phyloP scores from a whole-genome alignment of 1,139 yeast genomes.

The Diutina pseudorugosa region DNA sequence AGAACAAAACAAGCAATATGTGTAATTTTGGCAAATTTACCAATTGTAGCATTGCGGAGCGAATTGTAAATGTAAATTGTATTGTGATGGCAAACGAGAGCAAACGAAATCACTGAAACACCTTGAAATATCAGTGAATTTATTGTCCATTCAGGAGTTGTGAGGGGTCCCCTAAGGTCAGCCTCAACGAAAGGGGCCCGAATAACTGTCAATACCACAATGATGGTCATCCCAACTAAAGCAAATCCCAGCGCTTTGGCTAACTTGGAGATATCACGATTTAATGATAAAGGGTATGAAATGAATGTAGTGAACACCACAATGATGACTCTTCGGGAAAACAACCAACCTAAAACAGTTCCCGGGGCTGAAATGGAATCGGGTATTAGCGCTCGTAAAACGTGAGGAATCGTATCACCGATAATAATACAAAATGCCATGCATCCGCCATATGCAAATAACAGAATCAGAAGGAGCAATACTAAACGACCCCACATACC shows the following conservation, averaged over 20 bases:
- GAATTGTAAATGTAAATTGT: conserved; percentile 84
- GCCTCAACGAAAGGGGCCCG: conserved; percentile 56
- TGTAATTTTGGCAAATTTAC: conserved; percentile 62
- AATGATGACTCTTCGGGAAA: conserved; percentile 58
- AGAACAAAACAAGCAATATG: conserved; percentile 79
- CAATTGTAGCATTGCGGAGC: conserved; percentile 60
- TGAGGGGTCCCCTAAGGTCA: conserved; percentile 34
- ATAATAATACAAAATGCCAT: conserved; percentile 91
- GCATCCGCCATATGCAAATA: conserved; percentile 90
- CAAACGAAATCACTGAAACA: conserved; percentile 82
- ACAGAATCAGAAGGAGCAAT: conserved; percentile 65
- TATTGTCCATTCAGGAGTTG: conserved; percentile 38
- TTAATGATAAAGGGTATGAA: conserved; percentile 74
- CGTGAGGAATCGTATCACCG: conserved; percentile 93
- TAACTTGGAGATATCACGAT: conserved; percentile 69
- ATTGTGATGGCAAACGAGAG: conserved; percentile 91
- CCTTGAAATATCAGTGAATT: conserved; percentile 70
- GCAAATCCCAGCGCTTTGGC: conserved; percentile 89
- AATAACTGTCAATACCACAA: conserved; percentile 59
- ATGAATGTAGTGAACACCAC: conserved; percentile 56
- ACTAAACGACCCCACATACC: conserved; percentile 61
- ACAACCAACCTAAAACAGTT: conserved; percentile 33
- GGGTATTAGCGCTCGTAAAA: conserved; percentile 57
- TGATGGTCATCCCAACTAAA: conserved; percentile 67
- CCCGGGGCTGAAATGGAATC: conserved; percentile 23